These are phyloP conservation scores for Lyophyllum decastes DNA, from an alignment of 768 basidiomycete species.

Conservation along the genomic window DNA sequence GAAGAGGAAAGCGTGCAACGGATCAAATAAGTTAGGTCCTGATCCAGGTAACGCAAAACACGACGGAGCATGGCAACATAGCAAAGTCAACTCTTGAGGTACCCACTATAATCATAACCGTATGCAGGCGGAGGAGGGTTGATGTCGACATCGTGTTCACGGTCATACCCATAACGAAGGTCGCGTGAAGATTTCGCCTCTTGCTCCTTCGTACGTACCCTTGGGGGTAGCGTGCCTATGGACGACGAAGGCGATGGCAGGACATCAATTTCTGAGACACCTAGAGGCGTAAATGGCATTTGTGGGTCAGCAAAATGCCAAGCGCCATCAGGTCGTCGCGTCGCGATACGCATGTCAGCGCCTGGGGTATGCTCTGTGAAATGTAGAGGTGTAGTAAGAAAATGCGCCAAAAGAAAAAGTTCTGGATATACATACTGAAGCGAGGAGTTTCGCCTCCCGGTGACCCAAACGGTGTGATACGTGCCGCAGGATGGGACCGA, in stretches of 20 bases:
- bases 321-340: constrained; percentile 51
- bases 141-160: constrained; percentile 17
- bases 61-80: not conserved
- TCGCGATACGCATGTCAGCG: constrained; percentile 58
- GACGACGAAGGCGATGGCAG: constrained; percentile 27
- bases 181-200: constrained; percentile 18
- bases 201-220: constrained; percentile 16
- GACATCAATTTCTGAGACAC: constrained; percentile 38
- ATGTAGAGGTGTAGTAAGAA: not conserved
- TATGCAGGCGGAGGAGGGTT: constrained; percentile 31
- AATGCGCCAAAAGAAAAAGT: not conserved
- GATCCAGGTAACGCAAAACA: not conserved
- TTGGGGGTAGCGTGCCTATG: constrained; percentile 3
- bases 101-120: constrained; percentile 10
- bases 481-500: constrained; percentile 36
- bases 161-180: constrained; percentile 17
- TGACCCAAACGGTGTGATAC: constrained; percentile 44
- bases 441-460: constrained; percentile 34
- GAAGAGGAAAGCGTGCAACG: not conserved
- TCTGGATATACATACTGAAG: constrained; percentile 35
- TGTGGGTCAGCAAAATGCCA: constrained; percentile 54
- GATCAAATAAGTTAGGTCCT: not conserved
- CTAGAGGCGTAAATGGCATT: constrained; percentile 39
- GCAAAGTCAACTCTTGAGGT: constrained; percentile 8
- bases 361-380: constrained; percentile 50